Percentiles rank a stretch among this genome's conserved stretches.
Conservation (phyloP, 306 rosid species). For the Trifolium dubium region DNA sequence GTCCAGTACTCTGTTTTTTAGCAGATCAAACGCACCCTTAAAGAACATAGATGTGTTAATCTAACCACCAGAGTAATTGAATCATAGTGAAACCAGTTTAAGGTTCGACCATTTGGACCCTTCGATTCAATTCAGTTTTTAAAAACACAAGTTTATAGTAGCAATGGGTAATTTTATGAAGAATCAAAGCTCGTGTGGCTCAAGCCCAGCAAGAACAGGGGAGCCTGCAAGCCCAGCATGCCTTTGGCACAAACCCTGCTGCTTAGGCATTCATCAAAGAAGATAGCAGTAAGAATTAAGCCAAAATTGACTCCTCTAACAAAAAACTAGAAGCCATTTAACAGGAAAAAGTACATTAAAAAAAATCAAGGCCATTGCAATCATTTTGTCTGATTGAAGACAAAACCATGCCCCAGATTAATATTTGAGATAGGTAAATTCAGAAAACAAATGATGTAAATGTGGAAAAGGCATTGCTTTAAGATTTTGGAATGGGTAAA, state of each 20-base stretch:
- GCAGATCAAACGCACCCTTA: too few species aligned
- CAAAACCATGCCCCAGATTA: constrained; percentile 10
- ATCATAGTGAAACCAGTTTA: not conserved
- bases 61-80: not conserved
- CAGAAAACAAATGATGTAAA: not conserved
- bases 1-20: too few species aligned
- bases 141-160: not conserved
- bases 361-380: not conserved
- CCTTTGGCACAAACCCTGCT: constrained; percentile 23
- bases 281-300: not conserved
- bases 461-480: not conserved
- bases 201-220: not conserved
- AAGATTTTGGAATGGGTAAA: not conserved
- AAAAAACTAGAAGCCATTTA: not conserved
- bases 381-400: constrained; percentile 1
- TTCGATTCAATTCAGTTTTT: not conserved
- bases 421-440: constrained; percentile 30
- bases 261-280: not conserved
- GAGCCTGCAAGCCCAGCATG: constrained; percentile 9
- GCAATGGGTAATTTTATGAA: not conserved
- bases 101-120: not conserved
- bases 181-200: not conserved
- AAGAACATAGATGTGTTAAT: not conserved
- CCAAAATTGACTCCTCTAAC: not conserved
- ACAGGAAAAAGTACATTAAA: not conserved